Evolutionary conservation across 1,284 basidiomycete species (phyloP).

Genomic region (Lentinula novae-zelandiae): DNA sequence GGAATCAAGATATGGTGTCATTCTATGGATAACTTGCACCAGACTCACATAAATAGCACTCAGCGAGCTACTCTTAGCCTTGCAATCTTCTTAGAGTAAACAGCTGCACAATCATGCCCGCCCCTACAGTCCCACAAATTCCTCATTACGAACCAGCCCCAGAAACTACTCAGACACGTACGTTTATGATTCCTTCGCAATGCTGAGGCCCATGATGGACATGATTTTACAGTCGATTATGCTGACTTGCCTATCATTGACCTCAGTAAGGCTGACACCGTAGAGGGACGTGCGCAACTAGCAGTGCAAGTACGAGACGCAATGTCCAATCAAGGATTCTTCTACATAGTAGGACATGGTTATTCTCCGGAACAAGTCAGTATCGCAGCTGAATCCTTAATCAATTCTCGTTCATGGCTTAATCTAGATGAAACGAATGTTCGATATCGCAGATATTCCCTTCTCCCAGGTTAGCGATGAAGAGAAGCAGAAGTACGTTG

Average conservation of each 20-base stretch:
- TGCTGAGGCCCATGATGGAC: background rate
- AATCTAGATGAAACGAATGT: slow-evolving; percentile 12
- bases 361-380: slow-evolving; percentile 41
- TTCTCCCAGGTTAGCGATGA: slow-evolving; percentile 11
- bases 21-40: background rate
- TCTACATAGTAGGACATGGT: slow-evolving; percentile 61
- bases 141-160: slow-evolving; percentile 35
- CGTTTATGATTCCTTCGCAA: slow-evolving; percentile 9
- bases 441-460: slow-evolving; percentile 10
- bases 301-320: slow-evolving; percentile 51
- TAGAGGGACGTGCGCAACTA: slow-evolving; percentile 44
- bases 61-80: background rate
- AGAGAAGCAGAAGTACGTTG: slow-evolving; percentile 14
- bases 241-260: slow-evolving; percentile 66
- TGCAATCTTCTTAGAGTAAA: background rate
- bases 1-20: background rate
- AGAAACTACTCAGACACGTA: slow-evolving; percentile 31
- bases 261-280: slow-evolving; percentile 44
- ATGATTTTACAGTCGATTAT: slow-evolving; percentile 29
- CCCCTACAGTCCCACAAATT: slow-evolving; percentile 20
- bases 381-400: background rate
- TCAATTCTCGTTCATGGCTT: background rate
- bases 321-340: slow-evolving; percentile 60
- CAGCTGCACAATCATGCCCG: slow-evolving; percentile 1
- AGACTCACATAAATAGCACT: background rate